Evolutionary conservation across 352 stramenopile genomes (phyloP), one percentile per base, ranked within the genome.

Genomic region (Globisporangium perplexum): DNA sequence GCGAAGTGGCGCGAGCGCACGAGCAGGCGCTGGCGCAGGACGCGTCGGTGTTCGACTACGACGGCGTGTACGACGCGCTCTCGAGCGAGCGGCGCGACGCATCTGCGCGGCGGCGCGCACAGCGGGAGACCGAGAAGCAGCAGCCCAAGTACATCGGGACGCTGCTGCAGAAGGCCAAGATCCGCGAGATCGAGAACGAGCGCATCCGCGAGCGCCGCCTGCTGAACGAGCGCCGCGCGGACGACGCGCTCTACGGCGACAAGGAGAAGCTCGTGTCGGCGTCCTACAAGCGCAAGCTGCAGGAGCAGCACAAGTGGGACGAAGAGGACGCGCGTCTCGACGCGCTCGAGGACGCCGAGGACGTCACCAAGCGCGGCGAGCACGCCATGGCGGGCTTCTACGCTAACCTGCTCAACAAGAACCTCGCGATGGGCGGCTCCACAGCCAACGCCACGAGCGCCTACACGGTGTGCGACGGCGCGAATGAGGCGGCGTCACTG

Each of bases 201-300:
- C 80, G 86, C 22, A 93, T 96, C 53, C 88, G 86, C 43, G 89
- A 96, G 48, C 74, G 84, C 30, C 70, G 77, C 17, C 63, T 97
- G 38, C 62, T 95, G 43, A 89, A 94, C 59, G 90, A 97, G 55
- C 71, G 86, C 33, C 70, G 85, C 49, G 68, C 74, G 46, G 88
- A 96, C 31, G 88, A 96, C 59, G 83, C 75, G 49, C 49, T 85
- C 24, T 90, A 83, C 41, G 77, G 77, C 23, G 86, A 93, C 61
- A 95, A 96, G 68, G 86, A 95, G 57, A 96, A 96, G 65, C 86
- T 96, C 39, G 72, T 97, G 7, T 96, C 89, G 11, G 81, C 84
- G 1, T 93, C 88, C 17, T 97, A 96, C 71, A 97, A 97, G 68
- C 66, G 86, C 17, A 96, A 96, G 44, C 63, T 97, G n/a, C 74